A percentile compares a stretch with the other conserved stretches of the same genome.
Evolutionary conservation across 1,284 basidiomycete genomes (phyloP).

Genomic region (Cyathus pygmaeus): DNA sequence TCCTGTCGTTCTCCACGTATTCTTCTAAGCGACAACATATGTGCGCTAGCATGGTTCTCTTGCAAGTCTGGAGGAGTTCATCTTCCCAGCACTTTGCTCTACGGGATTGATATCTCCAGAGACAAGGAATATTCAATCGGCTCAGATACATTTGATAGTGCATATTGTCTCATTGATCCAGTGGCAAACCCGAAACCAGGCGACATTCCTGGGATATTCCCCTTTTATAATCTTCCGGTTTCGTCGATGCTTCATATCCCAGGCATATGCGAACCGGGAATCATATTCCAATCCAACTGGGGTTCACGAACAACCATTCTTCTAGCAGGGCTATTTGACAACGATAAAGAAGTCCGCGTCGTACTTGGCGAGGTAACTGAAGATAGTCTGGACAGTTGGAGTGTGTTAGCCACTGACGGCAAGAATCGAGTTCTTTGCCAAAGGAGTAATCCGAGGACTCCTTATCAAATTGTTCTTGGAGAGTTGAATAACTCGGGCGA

Average conservation of each 20-base stretch:
- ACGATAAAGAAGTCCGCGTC: conserved; percentile 52
- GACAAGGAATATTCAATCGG: neutral
- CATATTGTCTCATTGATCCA: conserved; percentile 5
- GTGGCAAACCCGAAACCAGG: conserved; percentile 48
- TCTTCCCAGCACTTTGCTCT: conserved; percentile 62
- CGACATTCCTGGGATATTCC: conserved; percentile 73
- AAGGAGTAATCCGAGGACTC: conserved; percentile 60
- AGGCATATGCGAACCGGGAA: conserved; percentile 22
- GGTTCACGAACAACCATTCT: conserved; percentile 62
- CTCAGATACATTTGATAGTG: neutral
- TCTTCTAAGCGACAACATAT: conserved; percentile 28
- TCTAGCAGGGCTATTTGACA: conserved; percentile 43
- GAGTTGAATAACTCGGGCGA: conserved; percentile 39
- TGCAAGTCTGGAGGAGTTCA: conserved; percentile 69
- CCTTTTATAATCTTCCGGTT: conserved; percentile 56
- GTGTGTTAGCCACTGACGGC: conserved; percentile 63
- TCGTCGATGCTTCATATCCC: conserved; percentile 53
- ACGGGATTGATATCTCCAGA: conserved; percentile 49
- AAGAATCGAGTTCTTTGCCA: conserved; percentile 54
- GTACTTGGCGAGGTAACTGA: conserved; percentile 44
- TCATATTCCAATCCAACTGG: conserved; percentile 63
- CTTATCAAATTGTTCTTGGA: conserved; percentile 63
- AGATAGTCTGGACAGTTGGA: conserved; percentile 58
- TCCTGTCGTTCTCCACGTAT: conserved; percentile 70
- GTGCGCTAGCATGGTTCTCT: conserved; percentile 64